Percentiles rank a stretch among this genome's conserved stretches.
Conservation (phyloP, 163 green algal species). For the Botryococcus braunii region DNA sequence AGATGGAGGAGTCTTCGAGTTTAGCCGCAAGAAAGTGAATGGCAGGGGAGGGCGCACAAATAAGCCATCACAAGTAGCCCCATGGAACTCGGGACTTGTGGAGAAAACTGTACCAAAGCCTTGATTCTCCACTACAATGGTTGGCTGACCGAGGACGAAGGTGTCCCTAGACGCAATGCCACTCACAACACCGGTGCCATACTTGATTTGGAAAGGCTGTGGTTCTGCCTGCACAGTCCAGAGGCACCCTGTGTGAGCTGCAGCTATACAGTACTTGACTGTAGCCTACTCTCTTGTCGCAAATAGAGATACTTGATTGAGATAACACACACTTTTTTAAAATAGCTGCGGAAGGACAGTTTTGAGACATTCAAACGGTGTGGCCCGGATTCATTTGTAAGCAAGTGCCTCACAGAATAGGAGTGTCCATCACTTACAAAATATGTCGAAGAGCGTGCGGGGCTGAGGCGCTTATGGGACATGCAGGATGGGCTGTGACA, state of each 20-base stretch:
- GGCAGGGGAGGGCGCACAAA: slow-evolving; percentile 3
- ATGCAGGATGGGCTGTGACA: slow-evolving; percentile 10
- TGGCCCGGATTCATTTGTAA: no score
- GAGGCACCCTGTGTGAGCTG: no score
- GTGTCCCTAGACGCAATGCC: not conserved
- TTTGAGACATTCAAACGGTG: no score
- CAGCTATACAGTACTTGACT: no score
- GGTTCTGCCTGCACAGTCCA: not conserved
- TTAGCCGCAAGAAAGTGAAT: not conserved
- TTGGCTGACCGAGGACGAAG: not conserved
- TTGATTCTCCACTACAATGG: slow-evolving; percentile 1
- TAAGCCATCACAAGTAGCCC: slow-evolving; percentile 9
- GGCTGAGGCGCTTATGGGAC: slow-evolving; percentile 4
- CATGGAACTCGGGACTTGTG: slow-evolving; percentile 3
- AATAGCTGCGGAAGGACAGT: no score
- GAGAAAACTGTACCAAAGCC: not conserved
- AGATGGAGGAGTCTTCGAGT: not conserved
- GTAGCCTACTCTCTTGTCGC: no score
- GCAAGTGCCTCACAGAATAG: no score
- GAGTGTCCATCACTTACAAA: no score
- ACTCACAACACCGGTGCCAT: slow-evolving; percentile 6
- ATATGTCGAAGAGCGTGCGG: not conserved
- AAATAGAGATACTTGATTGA: no score
- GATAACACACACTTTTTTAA: no score
- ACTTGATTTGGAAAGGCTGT: slow-evolving; percentile 1